Percentiles rank a stretch among this genome's conserved stretches.
Evolutionary conservation across 805 yeast genomes (phyloP).

Genomic region (Lachancea thermotolerans): DNA sequence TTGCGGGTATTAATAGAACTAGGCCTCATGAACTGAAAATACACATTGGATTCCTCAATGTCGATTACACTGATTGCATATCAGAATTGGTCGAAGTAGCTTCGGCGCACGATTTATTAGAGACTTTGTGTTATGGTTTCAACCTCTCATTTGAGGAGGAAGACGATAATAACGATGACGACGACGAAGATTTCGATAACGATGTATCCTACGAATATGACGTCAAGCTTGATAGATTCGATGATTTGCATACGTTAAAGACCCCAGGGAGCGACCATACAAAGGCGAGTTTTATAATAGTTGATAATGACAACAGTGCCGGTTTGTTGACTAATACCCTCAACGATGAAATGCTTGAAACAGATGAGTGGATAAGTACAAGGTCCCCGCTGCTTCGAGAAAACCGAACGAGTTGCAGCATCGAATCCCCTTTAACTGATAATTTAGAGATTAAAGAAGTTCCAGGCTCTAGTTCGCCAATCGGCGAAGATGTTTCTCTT

Average conservation of each 20-base stretch:
- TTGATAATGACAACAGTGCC: too few relatives aligned
- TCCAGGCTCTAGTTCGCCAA: too few relatives aligned
- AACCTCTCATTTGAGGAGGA: conserved; percentile 29
- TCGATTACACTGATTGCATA: conserved; percentile 26
- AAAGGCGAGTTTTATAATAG: too few relatives aligned
- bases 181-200: background rate
- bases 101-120: conserved; percentile 25
- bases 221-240: background rate
- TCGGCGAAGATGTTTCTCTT: too few relatives aligned
- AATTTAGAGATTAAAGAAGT: too few relatives aligned
- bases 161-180: conserved; percentile 13
- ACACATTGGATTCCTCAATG: conserved; percentile 30
- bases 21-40: conserved; percentile 26
- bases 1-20: conserved; percentile 16
- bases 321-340: too few relatives aligned
- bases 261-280: background rate
- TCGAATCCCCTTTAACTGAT: too few relatives aligned
- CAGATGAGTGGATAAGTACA: too few relatives aligned
- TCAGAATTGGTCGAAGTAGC: conserved; percentile 28
- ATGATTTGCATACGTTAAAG: background rate
- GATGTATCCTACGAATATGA: background rate
- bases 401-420: too few relatives aligned
- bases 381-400: too few relatives aligned
- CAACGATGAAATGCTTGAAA: too few relatives aligned
- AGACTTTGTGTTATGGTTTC: conserved; percentile 26